Percentiles rank a stretch among this genome's conserved stretches.
These are phyloP conservation scores for Aureoboletus auriporus DNA, from an alignment of 768 basidiomycete genomes.

Conservation along the genomic window DNA sequence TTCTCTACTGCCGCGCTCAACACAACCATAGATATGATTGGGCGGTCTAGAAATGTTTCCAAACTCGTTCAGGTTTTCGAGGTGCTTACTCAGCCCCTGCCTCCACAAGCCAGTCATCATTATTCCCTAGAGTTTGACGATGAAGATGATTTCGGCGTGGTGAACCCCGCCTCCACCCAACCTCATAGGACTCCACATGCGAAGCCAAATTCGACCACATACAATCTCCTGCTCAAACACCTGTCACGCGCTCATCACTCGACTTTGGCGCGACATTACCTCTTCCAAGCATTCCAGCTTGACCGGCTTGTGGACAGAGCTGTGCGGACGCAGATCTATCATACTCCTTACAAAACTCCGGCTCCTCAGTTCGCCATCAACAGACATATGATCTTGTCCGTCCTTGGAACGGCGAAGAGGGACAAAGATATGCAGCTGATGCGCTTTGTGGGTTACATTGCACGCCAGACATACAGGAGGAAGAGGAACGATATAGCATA, in stretches of 20 bases:
- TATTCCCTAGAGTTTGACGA: conserved; percentile 59
- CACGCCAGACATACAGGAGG: conserved; percentile 41
- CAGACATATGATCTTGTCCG: conserved; percentile 51
- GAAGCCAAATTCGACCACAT: conserved; percentile 64
- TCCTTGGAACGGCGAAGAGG: conserved; percentile 55
- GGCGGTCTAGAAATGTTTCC: conserved; percentile 53
- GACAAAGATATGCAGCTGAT: conserved; percentile 56
- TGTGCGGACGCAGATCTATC: conserved; percentile 32
- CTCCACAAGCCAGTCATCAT: conserved; percentile 41
- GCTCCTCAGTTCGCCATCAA: conserved; percentile 56
- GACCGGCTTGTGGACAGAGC: conserved; percentile 36
- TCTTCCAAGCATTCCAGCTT: conserved; percentile 46
- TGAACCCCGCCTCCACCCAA: conserved; percentile 34
- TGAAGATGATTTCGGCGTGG: conserved; percentile 51
- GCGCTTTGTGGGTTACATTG: conserved; percentile 52
- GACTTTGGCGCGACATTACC: conserved; percentile 63
- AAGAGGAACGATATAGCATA: conserved; percentile 47
- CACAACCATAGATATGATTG: conserved; percentile 68
- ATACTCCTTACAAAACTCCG: conserved; percentile 30
- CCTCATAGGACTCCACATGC: conserved; percentile 41
- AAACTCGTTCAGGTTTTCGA: conserved; percentile 75
- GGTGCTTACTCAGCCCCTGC: conserved; percentile 69
- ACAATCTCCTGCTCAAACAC: conserved; percentile 57
- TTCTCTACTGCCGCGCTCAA: conserved; percentile 69
- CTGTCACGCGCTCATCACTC: conserved; percentile 45